Evolutionary conservation across 2,329 filamentous ascomycete genomes (phyloP), one percentile per base, ranked within the genome.

Genomic region (Fusarium domesticum): DNA sequence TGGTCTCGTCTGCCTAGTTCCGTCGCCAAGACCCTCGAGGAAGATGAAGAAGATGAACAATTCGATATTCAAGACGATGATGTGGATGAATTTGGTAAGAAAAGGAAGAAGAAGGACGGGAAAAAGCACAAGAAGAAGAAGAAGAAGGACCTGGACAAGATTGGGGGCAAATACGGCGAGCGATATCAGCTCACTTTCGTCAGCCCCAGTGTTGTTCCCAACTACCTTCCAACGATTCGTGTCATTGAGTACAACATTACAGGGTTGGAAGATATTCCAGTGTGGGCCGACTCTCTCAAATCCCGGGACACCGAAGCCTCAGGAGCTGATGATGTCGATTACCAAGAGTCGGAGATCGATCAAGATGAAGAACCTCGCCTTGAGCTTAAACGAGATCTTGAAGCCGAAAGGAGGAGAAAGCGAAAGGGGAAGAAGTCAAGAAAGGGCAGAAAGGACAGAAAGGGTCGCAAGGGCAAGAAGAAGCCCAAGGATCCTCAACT

Each of bases 211-310:
- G 74, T 98, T 30, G 88, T 97, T 7, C 93, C 92, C 6, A 96
- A 93, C 62, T 95, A 89, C 66, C 93, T 91, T 53, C 93, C 92
- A 0, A 90, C 87, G 1, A 68, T 96, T 23, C 81, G 91, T n/a
- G 78, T 98, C n/a, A 75, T 92, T 53, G 89, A 96, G 61, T 98
- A 97, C 73, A 97, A 98, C 64, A 89, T 89, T 42, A 87, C 76
- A 0, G 89, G 89, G 0, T 64, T 96, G 4, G 85, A 89, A 52
- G 60, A 80, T 40, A 56, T 64, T 0, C 60, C 69, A 1, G 66
- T 73, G 2, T 81, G 78, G 77, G 51, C 58, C 1, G 71, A 73
- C 38, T 43, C 59, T 2, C 58, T 57, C 16, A 46, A 60, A 8
- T 15, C n/a, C 45, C 28, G 43, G 41, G 6, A 32, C 35, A 14